Conservation (phyloP, 257 asterid species). For the Solanum corneliomulleri region DNA sequence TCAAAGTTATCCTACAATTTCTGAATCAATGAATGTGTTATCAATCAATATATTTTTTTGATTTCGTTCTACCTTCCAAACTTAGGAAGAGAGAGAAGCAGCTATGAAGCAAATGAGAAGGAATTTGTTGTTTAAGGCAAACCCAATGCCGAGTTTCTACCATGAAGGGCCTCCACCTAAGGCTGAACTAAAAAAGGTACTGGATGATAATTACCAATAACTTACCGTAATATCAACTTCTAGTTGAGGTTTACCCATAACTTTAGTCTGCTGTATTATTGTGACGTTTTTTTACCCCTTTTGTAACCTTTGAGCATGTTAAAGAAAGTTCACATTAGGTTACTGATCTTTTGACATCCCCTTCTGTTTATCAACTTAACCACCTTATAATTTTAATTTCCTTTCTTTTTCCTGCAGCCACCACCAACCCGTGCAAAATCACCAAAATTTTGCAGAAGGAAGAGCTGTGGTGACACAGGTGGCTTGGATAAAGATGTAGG, state of each 20-base stretch:
- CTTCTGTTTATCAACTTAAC: not conserved
- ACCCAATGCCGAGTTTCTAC: conserved; percentile 92
- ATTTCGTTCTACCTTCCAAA: conserved; percentile 2
- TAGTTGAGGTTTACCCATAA: not conserved
- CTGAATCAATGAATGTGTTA: not conserved
- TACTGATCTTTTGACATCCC: not conserved
- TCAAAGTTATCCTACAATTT: not conserved
- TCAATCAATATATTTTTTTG: not conserved
- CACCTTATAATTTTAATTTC: not conserved
- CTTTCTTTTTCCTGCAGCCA: conserved; percentile 19
- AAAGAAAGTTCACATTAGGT: not conserved
- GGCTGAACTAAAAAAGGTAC: conserved; percentile 72
- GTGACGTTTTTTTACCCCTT: not conserved
- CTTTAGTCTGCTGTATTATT: not conserved
- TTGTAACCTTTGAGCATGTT: not conserved
- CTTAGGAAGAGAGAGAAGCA: conserved; percentile 65
- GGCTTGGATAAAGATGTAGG: conserved; percentile 12
- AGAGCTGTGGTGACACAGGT: conserved; percentile 34
- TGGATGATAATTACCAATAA: not conserved
- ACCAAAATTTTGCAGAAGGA: conserved; percentile 64
- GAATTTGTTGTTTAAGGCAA: conserved; percentile 66
- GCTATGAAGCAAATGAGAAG: conserved; percentile 72
- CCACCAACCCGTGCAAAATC: conserved; percentile 83
- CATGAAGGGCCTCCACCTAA: conserved; percentile 79
- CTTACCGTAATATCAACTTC: not conserved